phyloP scores from a whole-genome alignment of 2,329 filamentous ascomycete genomes.

The Capronia americana region DNA sequence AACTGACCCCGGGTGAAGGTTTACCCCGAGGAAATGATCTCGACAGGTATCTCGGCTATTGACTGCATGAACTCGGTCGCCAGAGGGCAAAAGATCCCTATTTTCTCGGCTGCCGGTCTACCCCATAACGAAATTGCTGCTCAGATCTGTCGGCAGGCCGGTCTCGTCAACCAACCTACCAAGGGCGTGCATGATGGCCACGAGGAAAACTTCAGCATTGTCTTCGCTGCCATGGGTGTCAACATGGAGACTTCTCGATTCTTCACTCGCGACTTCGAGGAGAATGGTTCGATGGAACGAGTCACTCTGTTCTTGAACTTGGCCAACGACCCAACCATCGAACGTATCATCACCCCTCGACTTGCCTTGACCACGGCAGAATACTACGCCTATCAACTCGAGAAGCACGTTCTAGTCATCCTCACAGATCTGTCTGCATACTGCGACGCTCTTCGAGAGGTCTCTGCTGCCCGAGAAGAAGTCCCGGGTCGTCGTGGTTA shows the following conservation, averaged over 20 bases:
- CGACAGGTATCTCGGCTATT: constrained; percentile 98
- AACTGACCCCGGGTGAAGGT: constrained; percentile 63
- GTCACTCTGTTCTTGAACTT: constrained; percentile 98
- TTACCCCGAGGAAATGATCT: constrained; percentile 99
- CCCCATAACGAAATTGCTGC: constrained; percentile 99
- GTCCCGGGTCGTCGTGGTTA: constrained; percentile 98
- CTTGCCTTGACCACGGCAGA: constrained; percentile 97
- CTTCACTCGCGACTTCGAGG: constrained; percentile 98
- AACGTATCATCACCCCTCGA: constrained; percentile 99
- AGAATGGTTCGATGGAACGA: constrained; percentile 98
- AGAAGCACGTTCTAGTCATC: constrained; percentile 99
- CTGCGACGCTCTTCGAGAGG: constrained; percentile 98
- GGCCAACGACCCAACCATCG: constrained; percentile 98
- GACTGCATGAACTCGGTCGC: constrained; percentile 99
- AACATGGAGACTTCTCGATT: constrained; percentile 99
- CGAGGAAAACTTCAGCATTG: constrained; percentile 99
- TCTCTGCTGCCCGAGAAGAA: constrained; percentile 97
- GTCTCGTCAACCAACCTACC: constrained; percentile 87
- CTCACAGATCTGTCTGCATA: constrained; percentile 97
- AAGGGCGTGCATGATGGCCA: constrained; percentile 97
- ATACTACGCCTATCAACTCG: constrained; percentile 99
- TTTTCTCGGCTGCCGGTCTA: constrained; percentile 97
- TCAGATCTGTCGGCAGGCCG: constrained; percentile 96
- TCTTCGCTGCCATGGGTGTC: constrained; percentile 99
- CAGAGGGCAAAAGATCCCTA: constrained; percentile 98